Conservation (phyloP, 768 basidiomycete species). For the Naganishia randhawae region DNA sequence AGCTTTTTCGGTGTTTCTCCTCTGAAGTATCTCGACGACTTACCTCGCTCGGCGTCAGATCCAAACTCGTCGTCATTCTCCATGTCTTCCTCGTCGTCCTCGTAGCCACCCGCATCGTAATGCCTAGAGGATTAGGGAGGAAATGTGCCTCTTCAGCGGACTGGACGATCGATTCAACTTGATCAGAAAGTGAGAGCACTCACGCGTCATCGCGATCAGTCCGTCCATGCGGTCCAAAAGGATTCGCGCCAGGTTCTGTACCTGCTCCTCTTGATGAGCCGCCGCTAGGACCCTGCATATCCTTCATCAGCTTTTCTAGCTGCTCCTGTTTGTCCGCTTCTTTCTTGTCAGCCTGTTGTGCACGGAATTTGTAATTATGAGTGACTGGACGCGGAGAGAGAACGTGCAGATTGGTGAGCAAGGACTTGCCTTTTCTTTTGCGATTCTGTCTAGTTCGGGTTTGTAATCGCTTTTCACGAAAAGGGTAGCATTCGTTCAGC, state of each 20-base stretch:
- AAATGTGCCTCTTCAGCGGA: not conserved
- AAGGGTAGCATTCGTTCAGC: not conserved
- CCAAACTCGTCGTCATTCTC: slow-evolving; percentile 34
- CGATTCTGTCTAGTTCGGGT: slow-evolving; percentile 75
- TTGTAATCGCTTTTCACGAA: slow-evolving; percentile 69
- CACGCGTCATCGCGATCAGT: slow-evolving; percentile 48
- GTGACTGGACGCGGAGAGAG: not conserved
- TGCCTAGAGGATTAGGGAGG: not conserved
- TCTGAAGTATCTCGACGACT: not conserved
- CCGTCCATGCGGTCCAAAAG: slow-evolving; percentile 47
- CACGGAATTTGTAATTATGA: not conserved
- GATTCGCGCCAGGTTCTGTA: slow-evolving; percentile 37
- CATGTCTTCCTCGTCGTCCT: slow-evolving; percentile 38
- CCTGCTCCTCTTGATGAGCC: slow-evolving; percentile 22
- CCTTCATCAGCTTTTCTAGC: slow-evolving; percentile 49
- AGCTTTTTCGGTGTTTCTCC: not conserved
- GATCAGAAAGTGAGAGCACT: slow-evolving; percentile 8
- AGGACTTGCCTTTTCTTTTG: slow-evolving; percentile 44
- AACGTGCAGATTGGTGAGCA: not conserved
- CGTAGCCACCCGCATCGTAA: slow-evolving; percentile 36
- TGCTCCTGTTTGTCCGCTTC: slow-evolving; percentile 48
- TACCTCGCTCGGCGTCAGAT: slow-evolving; percentile 28
- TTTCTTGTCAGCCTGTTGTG: slow-evolving; percentile 36
- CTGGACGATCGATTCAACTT: not conserved
- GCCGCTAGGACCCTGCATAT: slow-evolving; percentile 42